phyloP scores from a whole-genome alignment of 2,329 filamentous ascomycete species.

The Podosphaera aphanis region DNA sequence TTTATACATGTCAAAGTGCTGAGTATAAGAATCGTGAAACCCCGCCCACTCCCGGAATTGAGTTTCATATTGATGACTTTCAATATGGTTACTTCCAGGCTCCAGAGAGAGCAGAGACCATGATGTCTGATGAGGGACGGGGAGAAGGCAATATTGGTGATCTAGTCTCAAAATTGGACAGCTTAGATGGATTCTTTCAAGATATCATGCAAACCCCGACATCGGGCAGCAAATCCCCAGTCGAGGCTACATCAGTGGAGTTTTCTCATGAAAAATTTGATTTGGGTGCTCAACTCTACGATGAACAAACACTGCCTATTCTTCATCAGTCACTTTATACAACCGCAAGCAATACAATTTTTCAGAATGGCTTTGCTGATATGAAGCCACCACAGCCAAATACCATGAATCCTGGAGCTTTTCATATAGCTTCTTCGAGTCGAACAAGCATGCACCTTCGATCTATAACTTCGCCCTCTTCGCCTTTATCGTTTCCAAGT shows the following conservation, averaged over 20 bases:
- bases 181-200: conserved; percentile 63
- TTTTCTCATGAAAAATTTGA: conserved; percentile 44
- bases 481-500: conserved; percentile 29
- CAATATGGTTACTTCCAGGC: conserved; percentile 39
- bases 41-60: conserved; percentile 56
- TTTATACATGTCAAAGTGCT: conserved; percentile 69
- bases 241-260: conserved; percentile 37
- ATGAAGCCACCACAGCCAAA: conserved; percentile 33
- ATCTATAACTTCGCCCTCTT: conserved; percentile 62
- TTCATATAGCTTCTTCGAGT: conserved; percentile 22
- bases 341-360: conserved; percentile 48
- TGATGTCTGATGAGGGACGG: conserved; percentile 56
- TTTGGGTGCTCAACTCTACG: conserved; percentile 62
- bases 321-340: conserved; percentile 54
- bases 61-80: conserved; percentile 80
- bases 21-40: conserved; percentile 33
- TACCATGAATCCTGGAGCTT: conserved; percentile 37
- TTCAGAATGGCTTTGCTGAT: conserved; percentile 77
- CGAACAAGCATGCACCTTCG: conserved; percentile 55
- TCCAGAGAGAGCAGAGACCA: conserved; percentile 50
- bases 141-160: conserved; percentile 58
- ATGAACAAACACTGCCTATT: conserved; percentile 79
- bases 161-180: conserved; percentile 57
- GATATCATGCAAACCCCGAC: conserved; percentile 32
- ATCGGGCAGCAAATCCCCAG: conserved; percentile 35